Evolutionary conservation across 78 protist species (phyloP).

Genomic region (Dictyostelium firmibasis): DNA sequence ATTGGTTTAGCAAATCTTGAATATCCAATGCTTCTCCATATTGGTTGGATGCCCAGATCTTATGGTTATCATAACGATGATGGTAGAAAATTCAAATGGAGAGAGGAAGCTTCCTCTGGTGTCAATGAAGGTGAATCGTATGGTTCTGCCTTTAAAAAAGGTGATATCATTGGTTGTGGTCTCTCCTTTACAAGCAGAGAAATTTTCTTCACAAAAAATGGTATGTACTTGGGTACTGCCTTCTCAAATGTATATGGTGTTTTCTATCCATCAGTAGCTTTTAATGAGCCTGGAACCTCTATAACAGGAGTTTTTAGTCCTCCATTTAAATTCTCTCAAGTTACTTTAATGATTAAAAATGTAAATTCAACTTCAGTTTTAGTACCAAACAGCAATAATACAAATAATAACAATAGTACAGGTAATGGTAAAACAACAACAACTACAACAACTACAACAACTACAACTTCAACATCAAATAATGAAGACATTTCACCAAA

Average conservation of each 20-base stretch:
- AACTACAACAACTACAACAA: constrained; percentile 3
- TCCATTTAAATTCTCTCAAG: constrained; percentile 40
- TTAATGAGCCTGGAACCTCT: constrained; percentile 63
- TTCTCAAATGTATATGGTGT: constrained; percentile 49
- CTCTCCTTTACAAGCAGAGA: background rate
- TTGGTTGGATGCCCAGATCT: constrained; percentile 61
- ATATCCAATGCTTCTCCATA: constrained; percentile 36
- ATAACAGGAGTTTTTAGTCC: constrained; percentile 46
- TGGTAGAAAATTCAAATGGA: constrained; percentile 73
- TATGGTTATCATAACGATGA: constrained; percentile 76
- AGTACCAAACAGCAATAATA: background rate
- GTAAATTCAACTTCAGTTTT: background rate
- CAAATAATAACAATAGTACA: background rate
- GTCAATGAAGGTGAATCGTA: constrained; percentile 69
- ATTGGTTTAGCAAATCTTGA: constrained; percentile 42
- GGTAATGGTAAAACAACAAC: background rate
- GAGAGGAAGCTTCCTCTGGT: constrained; percentile 3
- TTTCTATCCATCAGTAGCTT: constrained; percentile 54
- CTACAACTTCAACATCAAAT: background rate
- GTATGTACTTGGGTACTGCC: constrained; percentile 48
- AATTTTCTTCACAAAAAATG: constrained; percentile 73
- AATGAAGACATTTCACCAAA: background rate
- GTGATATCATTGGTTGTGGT: constrained; percentile 80
- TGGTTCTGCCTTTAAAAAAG: constrained; percentile 41
- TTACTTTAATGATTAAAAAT: constrained; percentile 8